phyloP scores from a whole-genome alignment of 345 rosid species.

The Viola odorata region DNA sequence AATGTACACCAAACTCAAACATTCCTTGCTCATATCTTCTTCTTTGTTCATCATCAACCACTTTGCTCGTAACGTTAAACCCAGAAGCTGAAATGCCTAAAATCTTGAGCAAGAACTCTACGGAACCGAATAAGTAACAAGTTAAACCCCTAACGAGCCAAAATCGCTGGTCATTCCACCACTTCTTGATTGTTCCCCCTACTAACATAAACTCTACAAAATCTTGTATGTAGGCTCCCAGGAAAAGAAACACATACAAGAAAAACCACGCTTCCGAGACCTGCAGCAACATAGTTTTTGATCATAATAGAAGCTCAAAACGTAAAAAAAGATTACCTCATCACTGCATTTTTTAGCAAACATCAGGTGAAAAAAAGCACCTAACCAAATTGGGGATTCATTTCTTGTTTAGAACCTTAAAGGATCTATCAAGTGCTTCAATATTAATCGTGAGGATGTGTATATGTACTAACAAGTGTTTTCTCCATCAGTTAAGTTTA shows the following conservation, averaged over 20 bases:
- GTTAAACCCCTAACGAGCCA: constrained; percentile 50
- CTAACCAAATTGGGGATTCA: too few species aligned
- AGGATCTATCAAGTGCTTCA: too few species aligned
- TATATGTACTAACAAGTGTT: too few species aligned
- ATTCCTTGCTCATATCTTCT: constrained; percentile 48
- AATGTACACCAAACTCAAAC: constrained; percentile 56
- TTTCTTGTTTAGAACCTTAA: too few species aligned
- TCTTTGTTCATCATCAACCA: constrained; percentile 39
- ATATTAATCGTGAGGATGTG: too few species aligned
- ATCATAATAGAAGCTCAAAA: too few species aligned
- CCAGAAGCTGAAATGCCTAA: constrained; percentile 41
- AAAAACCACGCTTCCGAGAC: constrained; percentile 55
- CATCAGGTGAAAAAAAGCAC: too few species aligned
- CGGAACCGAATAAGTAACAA: constrained; percentile 30
- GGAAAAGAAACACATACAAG: constrained; percentile 50
- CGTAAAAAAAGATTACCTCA: too few species aligned
- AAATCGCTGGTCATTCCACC: constrained; percentile 77
- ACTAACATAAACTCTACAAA: constrained; percentile 31
- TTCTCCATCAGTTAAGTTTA: too few species aligned
- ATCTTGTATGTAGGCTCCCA: constrained; percentile 57
- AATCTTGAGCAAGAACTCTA: constrained; percentile 40
- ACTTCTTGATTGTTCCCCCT: constrained; percentile 42
- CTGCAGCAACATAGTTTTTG: constrained; percentile 20
- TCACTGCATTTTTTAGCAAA: too few species aligned
- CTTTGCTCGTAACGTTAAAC: constrained; percentile 61